These are phyloP conservation scores for Candida nanaspora DNA, from an alignment of 805 yeast species.

Conservation along the genomic window DNA sequence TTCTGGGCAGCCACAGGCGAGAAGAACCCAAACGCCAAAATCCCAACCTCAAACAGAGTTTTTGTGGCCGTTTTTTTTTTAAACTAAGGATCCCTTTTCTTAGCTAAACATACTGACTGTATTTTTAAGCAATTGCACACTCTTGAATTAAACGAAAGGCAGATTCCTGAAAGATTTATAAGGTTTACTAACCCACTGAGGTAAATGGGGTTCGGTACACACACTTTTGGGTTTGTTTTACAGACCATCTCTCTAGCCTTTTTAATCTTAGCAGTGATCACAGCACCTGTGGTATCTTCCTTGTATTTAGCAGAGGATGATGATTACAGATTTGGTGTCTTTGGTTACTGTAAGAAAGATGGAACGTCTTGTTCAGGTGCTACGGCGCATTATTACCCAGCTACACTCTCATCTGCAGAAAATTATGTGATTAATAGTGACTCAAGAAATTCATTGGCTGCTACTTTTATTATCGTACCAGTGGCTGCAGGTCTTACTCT, in stretches of 20 bases:
- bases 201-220: constrained; percentile 5
- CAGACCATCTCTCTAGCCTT: constrained; percentile 53
- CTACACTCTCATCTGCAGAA: constrained; percentile 21
- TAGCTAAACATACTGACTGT: too few species aligned
- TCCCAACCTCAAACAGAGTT: too few species aligned
- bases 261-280: constrained; percentile 50
- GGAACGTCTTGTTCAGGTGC: constrained; percentile 23
- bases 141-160: too few species aligned
- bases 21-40: too few species aligned
- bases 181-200: too few species aligned
- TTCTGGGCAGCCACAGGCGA: too few species aligned
- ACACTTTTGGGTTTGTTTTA: constrained; percentile 32
- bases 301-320: constrained; percentile 44
- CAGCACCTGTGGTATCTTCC: constrained; percentile 49
- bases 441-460: constrained; percentile 46
- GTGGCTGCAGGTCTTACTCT: constrained; percentile 60
- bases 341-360: constrained; percentile 50
- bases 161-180: too few species aligned
- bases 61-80: too few species aligned
- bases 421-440: constrained; percentile 42
- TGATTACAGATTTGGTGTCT: constrained; percentile 48
- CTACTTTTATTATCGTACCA: constrained; percentile 54
- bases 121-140: too few species aligned
- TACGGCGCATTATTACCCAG: constrained; percentile 30
- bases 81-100: too few species aligned